Percentiles rank a stretch among this genome's conserved stretches.
phyloP scores from a whole-genome alignment of 768 basidiomycete genomes.

The Boletus rubroflammeus region DNA sequence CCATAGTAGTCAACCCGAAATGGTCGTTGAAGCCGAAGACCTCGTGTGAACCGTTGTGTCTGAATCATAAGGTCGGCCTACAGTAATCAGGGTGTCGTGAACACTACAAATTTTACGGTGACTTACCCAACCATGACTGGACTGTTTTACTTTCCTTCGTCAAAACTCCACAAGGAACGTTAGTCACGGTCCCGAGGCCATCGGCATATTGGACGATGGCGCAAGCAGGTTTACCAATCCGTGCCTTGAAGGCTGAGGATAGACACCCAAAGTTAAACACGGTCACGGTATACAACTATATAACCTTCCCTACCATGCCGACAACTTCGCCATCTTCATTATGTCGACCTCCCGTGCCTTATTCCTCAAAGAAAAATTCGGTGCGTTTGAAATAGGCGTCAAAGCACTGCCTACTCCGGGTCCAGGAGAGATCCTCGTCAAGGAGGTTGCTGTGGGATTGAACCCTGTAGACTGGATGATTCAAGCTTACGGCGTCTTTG shows the following conservation, averaged over 20 bases:
- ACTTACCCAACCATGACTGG: too few relatives aligned
- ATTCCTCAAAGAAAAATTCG: constrained; percentile 18
- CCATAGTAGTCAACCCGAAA: too few relatives aligned
- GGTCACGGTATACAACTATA: too few relatives aligned
- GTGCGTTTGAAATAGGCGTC: constrained; percentile 11
- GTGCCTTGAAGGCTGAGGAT: neutral
- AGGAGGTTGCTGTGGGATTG: constrained; percentile 37
- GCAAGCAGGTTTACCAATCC: constrained; percentile 2
- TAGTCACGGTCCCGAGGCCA: too few relatives aligned
- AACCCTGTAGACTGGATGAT: constrained; percentile 44
- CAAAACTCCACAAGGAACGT: too few relatives aligned
- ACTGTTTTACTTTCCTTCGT: too few relatives aligned
- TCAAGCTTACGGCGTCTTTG: neutral
- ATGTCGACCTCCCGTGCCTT: constrained; percentile 18
- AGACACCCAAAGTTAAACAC: too few relatives aligned
- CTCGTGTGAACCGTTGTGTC: too few relatives aligned
- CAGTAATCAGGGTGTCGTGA: too few relatives aligned
- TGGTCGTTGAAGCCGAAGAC: neutral
- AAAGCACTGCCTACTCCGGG: constrained; percentile 30
- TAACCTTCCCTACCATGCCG: neutral
- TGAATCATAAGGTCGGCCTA: too few relatives aligned
- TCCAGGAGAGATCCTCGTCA: constrained; percentile 42
- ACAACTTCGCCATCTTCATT: neutral
- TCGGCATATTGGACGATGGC: neutral
- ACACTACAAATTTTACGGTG: too few relatives aligned